Percentiles rank a stretch among this genome's conserved stretches.
phyloP scores from a whole-genome alignment of 129 eudicot genomes.

The Centrapalus pauciflorus region DNA sequence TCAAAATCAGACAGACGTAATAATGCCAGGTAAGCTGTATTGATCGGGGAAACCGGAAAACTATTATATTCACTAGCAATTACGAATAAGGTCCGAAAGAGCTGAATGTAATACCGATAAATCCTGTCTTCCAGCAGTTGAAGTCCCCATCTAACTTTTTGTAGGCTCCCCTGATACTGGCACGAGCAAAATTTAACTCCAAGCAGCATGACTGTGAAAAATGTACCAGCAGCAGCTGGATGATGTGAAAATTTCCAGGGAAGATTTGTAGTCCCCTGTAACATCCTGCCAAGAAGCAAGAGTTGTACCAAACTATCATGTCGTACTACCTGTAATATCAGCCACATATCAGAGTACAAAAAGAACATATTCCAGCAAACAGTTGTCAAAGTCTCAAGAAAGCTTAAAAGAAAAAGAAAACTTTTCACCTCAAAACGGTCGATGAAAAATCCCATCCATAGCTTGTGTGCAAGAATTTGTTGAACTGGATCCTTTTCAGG shows the following conservation, averaged over 20 bases:
- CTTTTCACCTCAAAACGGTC: conserved; percentile 85
- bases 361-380: background rate
- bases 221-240: conserved; percentile 95
- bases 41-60: too few species aligned
- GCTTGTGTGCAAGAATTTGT: conserved; percentile 88
- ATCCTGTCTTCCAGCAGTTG: conserved; percentile 92
- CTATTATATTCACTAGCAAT: too few species aligned
- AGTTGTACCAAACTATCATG: conserved; percentile 87
- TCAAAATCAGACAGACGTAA: too few species aligned
- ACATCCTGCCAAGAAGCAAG: conserved; percentile 89
- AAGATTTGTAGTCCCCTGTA: conserved; percentile 74
- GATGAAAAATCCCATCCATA: conserved; percentile 94
- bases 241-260: conserved; percentile 91
- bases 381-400: background rate
- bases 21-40: too few species aligned
- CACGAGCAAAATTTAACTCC: conserved; percentile 90
- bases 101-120: conserved; percentile 49
- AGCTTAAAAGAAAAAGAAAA: background rate
- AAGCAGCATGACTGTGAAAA: conserved; percentile 91
- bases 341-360: background rate
- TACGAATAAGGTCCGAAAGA: background rate
- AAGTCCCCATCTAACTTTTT: conserved; percentile 64
- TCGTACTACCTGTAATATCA: conserved; percentile 58
- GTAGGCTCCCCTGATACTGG: conserved; percentile 65
- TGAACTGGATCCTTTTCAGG: conserved; percentile 91